These are phyloP conservation scores for Coemansia sp. DNA, from an alignment of 192 early-diverging fungal genomes.

Conservation along the genomic window DNA sequence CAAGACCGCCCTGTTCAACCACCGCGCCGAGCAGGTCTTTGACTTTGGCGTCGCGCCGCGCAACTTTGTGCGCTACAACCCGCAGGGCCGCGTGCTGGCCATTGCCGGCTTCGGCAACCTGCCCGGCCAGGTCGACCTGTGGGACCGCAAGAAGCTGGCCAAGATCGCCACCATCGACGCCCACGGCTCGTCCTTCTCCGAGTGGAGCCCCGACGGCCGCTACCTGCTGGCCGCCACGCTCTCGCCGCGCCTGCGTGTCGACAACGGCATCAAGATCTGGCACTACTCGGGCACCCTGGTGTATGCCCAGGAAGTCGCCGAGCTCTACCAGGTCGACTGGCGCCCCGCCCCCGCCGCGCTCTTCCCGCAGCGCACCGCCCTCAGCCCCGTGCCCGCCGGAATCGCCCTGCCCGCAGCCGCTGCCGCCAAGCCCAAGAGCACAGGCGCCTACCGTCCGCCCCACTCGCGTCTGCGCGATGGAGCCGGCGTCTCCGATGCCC, in stretches of 20 bases:
- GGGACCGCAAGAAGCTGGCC: slow-evolving; percentile 84
- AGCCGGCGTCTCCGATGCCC: slow-evolving; percentile 13
- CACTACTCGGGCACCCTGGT: slow-evolving; percentile 88
- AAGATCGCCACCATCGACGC: slow-evolving; percentile 80
- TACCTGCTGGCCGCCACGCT: slow-evolving; percentile 92
- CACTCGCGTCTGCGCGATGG: slow-evolving; percentile 55
- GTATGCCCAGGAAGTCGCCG: slow-evolving; percentile 70
- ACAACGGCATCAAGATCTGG: slow-evolving; percentile 97
- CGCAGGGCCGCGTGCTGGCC: slow-evolving; percentile 83
- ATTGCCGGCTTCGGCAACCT: slow-evolving; percentile 97
- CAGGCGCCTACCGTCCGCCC: slow-evolving; percentile 70
- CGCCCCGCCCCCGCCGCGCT: slow-evolving; percentile 58
- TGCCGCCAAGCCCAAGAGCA: slow-evolving; percentile 35
- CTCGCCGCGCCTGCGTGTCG: slow-evolving; percentile 91
- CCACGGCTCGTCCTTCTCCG: slow-evolving; percentile 77
- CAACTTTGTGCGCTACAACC: slow-evolving; percentile 86
- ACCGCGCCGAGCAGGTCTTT: slow-evolving; percentile 75
- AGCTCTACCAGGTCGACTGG: slow-evolving; percentile 83
- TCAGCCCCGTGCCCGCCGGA: slow-evolving; percentile 70
- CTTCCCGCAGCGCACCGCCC: slow-evolving; percentile 73
- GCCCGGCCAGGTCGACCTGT: slow-evolving; percentile 88
- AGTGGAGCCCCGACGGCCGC: slow-evolving; percentile 92
- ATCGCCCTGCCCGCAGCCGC: slow-evolving; percentile 21
- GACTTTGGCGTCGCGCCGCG: slow-evolving; percentile 85
- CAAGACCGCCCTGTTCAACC: slow-evolving; percentile 90